These are phyloP conservation scores for Apiotrichum akiyoshidainum DNA, from an alignment of 1,284 basidiomycete genomes.

Conservation along the genomic window DNA sequence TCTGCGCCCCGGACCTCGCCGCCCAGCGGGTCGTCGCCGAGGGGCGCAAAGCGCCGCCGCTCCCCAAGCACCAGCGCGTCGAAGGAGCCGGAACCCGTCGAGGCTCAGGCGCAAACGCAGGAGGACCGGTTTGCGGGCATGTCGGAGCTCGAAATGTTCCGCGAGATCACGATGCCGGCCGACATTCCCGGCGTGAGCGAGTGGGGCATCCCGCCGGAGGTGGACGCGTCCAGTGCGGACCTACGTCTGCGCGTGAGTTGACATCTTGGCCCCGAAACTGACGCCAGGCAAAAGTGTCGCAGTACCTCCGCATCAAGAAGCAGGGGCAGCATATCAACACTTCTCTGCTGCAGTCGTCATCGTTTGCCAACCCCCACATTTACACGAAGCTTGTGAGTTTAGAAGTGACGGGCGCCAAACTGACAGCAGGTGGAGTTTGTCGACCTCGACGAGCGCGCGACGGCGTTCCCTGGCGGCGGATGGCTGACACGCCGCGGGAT, in stretches of 20 bases:
- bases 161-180: neutral
- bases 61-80: neutral
- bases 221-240: constrained; percentile 59
- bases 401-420: neutral
- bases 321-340: constrained; percentile 85
- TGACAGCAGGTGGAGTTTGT: constrained; percentile 69
- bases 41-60: neutral
- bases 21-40: neutral
- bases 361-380: constrained; percentile 91
- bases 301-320: constrained; percentile 71
- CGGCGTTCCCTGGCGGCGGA: constrained; percentile 65
- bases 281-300: constrained; percentile 67
- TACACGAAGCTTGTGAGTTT: constrained; percentile 69
- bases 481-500: constrained; percentile 39
- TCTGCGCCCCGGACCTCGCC: neutral
- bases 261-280: neutral
- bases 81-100: neutral
- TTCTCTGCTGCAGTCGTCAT: constrained; percentile 79
- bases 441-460: constrained; percentile 77
- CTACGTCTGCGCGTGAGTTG: constrained; percentile 61
- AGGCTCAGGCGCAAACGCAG: neutral
- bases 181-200: constrained; percentile 60
- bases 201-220: constrained; percentile 71
- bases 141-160: constrained; percentile 13
- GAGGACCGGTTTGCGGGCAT: constrained; percentile 7